Percentiles rank a stretch among this genome's conserved stretches.
phyloP scores from a whole-genome alignment of 208 protist genomes.

The Tritrichomonas foetus region DNA sequence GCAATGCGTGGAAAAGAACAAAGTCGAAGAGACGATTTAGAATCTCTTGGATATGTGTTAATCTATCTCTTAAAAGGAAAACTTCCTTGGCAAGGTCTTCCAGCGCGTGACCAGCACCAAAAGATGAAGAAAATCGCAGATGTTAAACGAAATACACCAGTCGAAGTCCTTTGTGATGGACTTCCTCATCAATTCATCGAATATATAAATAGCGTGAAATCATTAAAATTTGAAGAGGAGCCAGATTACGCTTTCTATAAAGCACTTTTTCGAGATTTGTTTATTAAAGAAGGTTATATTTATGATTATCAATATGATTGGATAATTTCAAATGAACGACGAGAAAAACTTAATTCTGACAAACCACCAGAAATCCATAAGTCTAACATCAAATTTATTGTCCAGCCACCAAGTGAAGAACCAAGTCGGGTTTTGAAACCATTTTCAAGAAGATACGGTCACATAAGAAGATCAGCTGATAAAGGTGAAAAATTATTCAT shows the following conservation, averaged over 20 bases:
- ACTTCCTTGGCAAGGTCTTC: slow-evolving; percentile 93
- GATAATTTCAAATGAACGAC: not conserved
- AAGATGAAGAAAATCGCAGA: not conserved
- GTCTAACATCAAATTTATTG: too few relatives aligned
- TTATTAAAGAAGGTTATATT: not conserved
- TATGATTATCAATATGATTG: slow-evolving; percentile 26
- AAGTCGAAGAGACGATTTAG: slow-evolving; percentile 62
- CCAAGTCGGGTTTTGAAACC: too few relatives aligned
- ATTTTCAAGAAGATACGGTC: too few relatives aligned
- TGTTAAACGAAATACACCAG: not conserved
- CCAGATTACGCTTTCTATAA: not conserved
- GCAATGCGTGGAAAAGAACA: slow-evolving; percentile 97
- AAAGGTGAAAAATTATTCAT: too few relatives aligned
- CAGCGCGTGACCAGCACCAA: not conserved
- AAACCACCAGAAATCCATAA: too few relatives aligned
- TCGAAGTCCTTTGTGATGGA: not conserved
- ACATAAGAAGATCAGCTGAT: too few relatives aligned
- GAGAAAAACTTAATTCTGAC: not conserved
- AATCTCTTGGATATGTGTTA: slow-evolving; percentile 94
- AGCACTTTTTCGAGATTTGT: not conserved
- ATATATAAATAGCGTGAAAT: not conserved
- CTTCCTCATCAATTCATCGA: not conserved
- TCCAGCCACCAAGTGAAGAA: too few relatives aligned
- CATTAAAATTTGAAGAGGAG: not conserved
- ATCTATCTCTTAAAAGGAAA: slow-evolving; percentile 97